Conservation (phyloP, 2,329 filamentous ascomycete genomes). For the Beauveria asiatica region DNA sequence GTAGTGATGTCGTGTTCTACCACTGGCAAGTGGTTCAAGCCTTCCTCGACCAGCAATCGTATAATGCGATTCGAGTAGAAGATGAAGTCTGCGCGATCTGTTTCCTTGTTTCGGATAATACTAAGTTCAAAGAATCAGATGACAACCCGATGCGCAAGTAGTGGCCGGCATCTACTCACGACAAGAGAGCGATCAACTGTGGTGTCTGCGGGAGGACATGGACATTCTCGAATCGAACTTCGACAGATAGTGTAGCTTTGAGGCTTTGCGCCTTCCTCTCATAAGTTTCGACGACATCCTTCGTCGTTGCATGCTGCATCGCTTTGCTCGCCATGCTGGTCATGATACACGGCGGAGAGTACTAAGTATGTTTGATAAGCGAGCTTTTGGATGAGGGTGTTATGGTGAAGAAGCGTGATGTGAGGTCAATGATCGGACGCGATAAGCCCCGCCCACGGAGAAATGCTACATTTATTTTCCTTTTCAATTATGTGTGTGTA, state of each 20-base stretch:
- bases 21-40: constrained; percentile 90
- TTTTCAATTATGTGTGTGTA: too few relatives aligned
- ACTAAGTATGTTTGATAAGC: not conserved
- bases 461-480: too few relatives aligned
- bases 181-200: constrained; percentile 92
- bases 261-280: constrained; percentile 59
- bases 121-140: constrained; percentile 39
- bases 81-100: constrained; percentile 90
- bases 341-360: not conserved
- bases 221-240: constrained; percentile 76
- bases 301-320: not conserved
- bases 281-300: constrained; percentile 5
- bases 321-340: not conserved
- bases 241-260: constrained; percentile 78
- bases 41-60: constrained; percentile 90
- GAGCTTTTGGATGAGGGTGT: not conserved
- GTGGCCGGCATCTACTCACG: constrained; percentile 53
- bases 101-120: constrained; percentile 90
- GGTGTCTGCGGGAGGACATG: constrained; percentile 86
- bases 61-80: constrained; percentile 99
- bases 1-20: constrained; percentile 84
- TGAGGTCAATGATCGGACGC: not conserved
- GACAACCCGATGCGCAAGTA: constrained; percentile 12
- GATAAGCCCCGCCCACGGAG: too few relatives aligned
- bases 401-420: not conserved